phyloP scores from a whole-genome alignment of 2,329 filamentous ascomycete genomes.

The Colletotrichum lentis region DNA sequence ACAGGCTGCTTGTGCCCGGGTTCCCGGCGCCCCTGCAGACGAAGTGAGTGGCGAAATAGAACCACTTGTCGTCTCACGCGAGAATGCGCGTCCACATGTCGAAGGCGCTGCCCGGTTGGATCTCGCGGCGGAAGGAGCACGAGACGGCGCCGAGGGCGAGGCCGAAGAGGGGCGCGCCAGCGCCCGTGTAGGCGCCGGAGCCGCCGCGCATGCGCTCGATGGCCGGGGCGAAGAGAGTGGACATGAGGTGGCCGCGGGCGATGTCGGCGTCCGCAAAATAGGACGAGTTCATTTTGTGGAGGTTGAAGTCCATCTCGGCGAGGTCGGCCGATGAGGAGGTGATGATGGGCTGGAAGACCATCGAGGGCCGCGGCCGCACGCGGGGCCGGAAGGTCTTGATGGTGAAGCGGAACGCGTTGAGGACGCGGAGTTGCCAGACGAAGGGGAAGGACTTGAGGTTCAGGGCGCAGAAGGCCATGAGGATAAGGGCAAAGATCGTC shows the following conservation, averaged over 20 bases:
- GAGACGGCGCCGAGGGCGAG: conserved; percentile 62
- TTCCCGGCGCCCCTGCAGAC: conserved; percentile 51
- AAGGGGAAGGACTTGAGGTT: conserved; percentile 9
- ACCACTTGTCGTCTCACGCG: conserved; percentile 21
- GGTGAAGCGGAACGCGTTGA: conserved; percentile 23
- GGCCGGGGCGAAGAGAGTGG: conserved; percentile 52
- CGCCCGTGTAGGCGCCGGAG: conserved; percentile 44
- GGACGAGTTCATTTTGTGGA: conserved; percentile 76
- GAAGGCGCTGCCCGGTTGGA: neutral
- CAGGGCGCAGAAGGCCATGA: neutral
- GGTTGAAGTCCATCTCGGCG: conserved; percentile 75
- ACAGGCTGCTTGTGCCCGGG: conserved; percentile 44
- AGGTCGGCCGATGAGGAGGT: conserved; percentile 68
- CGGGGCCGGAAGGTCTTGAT: conserved; percentile 8
- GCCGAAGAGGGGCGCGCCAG: conserved; percentile 44
- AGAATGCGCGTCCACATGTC: conserved; percentile 14
- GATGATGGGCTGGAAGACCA: conserved; percentile 68
- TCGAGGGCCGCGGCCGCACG: neutral
- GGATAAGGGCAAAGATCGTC: neutral
- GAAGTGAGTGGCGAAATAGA: conserved; percentile 59
- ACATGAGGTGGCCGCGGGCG: conserved; percentile 70
- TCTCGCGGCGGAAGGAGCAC: conserved; percentile 57
- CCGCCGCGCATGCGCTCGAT: conserved; percentile 47
- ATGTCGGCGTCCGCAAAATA: conserved; percentile 77
- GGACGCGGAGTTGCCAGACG: conserved; percentile 14